phyloP scores from a whole-genome alignment of 2,329 filamentous ascomycete species.

The Stemphylium vesicarium region DNA sequence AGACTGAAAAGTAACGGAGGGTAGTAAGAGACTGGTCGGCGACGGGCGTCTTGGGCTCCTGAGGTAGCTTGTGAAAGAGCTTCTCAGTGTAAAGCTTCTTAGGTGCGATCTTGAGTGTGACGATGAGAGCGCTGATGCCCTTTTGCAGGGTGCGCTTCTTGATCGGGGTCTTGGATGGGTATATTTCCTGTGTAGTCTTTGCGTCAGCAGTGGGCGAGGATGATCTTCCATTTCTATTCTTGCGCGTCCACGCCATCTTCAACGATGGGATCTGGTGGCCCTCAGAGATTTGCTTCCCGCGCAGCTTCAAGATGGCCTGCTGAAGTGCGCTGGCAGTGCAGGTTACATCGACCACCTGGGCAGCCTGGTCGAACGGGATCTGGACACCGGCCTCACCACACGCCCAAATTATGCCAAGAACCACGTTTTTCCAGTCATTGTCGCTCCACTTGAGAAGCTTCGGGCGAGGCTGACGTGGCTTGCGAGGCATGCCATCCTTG shows the following conservation, averaged over 20 bases:
- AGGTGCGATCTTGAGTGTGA: slow-evolving; percentile 14
- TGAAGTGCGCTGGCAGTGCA: slow-evolving; percentile 40
- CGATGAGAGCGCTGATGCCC: slow-evolving; percentile 14
- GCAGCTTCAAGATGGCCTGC: slow-evolving; percentile 44
- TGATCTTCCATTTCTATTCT: slow-evolving; percentile 9
- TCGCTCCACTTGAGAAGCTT: slow-evolving; percentile 41
- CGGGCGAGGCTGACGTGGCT: slow-evolving; percentile 38
- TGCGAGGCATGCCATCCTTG: slow-evolving; percentile 37
- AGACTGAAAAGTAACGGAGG: too few relatives aligned
- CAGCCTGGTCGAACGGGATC: slow-evolving; percentile 41
- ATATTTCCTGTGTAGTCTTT: slow-evolving; percentile 2
- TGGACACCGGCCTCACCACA: slow-evolving; percentile 37
- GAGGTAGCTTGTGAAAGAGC: neutral
- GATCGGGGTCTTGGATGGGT: slow-evolving; percentile 1
- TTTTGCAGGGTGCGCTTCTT: slow-evolving; percentile 15
- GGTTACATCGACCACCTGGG: slow-evolving; percentile 28
- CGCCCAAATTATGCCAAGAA: slow-evolving; percentile 39
- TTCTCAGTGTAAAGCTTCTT: neutral
- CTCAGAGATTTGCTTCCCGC: slow-evolving; percentile 26
- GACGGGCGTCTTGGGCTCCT: neutral
- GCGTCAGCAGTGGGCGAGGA: slow-evolving; percentile 15
- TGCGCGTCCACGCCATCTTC: slow-evolving; percentile 35
- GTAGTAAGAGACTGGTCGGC: neutral
- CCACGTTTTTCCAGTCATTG: slow-evolving; percentile 35
- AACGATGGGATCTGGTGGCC: slow-evolving; percentile 30